Percentiles rank a stretch among this genome's conserved stretches.
These are phyloP conservation scores for Hanseniaspora mollemarum DNA, from an alignment of 805 yeast genomes.

Conservation along the genomic window DNA sequence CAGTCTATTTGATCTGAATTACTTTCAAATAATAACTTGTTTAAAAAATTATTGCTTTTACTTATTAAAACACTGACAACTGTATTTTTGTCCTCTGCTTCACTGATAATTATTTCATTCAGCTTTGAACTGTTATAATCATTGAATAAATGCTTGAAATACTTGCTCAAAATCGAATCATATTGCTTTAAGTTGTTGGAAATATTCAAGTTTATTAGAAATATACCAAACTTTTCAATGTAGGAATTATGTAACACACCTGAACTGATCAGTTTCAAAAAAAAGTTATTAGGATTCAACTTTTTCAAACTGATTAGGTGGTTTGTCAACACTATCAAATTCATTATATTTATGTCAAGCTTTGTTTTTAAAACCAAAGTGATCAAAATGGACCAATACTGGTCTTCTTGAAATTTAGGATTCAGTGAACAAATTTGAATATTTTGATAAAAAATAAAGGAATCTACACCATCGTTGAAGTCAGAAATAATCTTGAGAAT, in stretches of 20 bases:
- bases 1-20: background rate
- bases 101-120: background rate
- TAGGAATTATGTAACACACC: constrained; percentile 8
- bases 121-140: background rate
- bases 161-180: constrained; percentile 7
- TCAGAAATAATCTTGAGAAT: background rate
- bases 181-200: constrained; percentile 5
- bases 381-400: constrained; percentile 8
- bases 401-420: constrained; percentile 2
- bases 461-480: background rate
- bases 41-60: background rate
- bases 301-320: background rate
- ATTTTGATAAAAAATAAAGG: background rate
- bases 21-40: background rate
- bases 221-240: constrained; percentile 1
- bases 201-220: constrained; percentile 6
- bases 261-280: constrained; percentile 11
- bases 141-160: background rate
- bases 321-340: constrained; percentile 4
- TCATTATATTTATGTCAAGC: background rate
- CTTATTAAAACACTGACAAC: background rate
- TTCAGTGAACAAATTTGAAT: background rate
- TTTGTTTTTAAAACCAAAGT: constrained; percentile 5
- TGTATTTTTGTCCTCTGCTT: background rate
- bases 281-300: constrained; percentile 10